phyloP scores from a whole-genome alignment of 306 rosid genomes.

The Rubus idaeus region DNA sequence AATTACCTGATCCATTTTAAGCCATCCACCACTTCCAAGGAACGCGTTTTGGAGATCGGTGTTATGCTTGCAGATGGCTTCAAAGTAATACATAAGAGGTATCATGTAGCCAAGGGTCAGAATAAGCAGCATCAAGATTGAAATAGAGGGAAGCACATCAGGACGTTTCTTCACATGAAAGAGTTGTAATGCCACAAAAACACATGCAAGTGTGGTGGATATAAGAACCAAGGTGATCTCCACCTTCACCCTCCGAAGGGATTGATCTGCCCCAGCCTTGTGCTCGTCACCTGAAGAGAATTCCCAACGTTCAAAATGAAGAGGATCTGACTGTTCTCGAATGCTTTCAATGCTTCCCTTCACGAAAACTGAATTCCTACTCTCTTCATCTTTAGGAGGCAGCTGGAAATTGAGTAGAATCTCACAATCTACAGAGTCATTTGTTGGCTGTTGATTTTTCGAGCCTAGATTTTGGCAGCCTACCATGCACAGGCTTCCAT shows the following conservation, averaged over 20 bases:
- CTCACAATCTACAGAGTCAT: constrained; percentile 45
- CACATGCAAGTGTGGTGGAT: constrained; percentile 57
- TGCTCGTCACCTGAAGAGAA: constrained; percentile 29
- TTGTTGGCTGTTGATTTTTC: neutral
- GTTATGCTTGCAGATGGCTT: constrained; percentile 36
- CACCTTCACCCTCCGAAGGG: constrained; percentile 50
- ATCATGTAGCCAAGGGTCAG: constrained; percentile 44
- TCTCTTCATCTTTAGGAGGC: constrained; percentile 23
- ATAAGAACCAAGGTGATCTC: constrained; percentile 53
- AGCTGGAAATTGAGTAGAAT: constrained; percentile 50
- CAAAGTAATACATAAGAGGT: constrained; percentile 51
- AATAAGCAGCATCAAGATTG: constrained; percentile 48
- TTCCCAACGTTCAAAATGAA: constrained; percentile 39
- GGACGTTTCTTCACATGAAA: constrained; percentile 52
- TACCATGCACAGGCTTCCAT: constrained; percentile 64
- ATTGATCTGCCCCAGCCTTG: neutral
- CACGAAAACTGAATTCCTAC: constrained; percentile 8
- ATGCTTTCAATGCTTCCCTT: constrained; percentile 53
- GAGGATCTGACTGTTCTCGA: constrained; percentile 37
- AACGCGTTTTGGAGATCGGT: neutral
- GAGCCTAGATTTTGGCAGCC: constrained; percentile 45
- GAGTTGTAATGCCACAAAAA: constrained; percentile 50
- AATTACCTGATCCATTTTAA: neutral
- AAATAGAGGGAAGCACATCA: constrained; percentile 51
- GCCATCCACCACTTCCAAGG: constrained; percentile 14